Evolutionary conservation across 2,329 filamentous ascomycete genomes (phyloP).

Genomic region (Corniculantispora saksenae): DNA sequence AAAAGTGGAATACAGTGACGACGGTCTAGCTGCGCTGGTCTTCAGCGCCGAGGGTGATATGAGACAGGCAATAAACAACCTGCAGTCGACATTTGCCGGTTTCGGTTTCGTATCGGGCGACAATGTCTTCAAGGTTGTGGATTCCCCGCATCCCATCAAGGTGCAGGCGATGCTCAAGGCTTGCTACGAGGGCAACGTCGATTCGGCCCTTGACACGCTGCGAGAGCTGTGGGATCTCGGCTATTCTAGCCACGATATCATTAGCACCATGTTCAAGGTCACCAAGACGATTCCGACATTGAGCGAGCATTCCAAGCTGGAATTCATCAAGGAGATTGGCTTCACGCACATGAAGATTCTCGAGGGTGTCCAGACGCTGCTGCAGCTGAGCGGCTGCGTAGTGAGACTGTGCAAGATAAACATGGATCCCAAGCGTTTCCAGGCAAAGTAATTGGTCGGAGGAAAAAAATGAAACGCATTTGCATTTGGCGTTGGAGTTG

Average conservation of each 20-base stretch:
- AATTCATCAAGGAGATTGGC: conserved; percentile 98
- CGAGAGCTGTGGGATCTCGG: conserved; percentile 92
- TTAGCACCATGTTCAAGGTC: conserved; percentile 98
- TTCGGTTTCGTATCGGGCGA: conserved; percentile 97
- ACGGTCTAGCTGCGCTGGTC: conserved; percentile 91
- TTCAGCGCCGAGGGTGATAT: conserved; percentile 98
- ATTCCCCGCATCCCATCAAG: conserved; percentile 95
- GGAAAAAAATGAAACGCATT: conserved; percentile 23
- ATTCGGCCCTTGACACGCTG: conserved; percentile 80
- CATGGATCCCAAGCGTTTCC: conserved; percentile 88
- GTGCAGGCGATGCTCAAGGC: conserved; percentile 98
- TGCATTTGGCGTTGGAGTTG: conserved; percentile 36
- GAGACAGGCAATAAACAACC: conserved; percentile 97
- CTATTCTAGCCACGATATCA: conserved; percentile 98
- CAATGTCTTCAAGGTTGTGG: conserved; percentile 97
- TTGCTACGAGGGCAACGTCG: conserved; percentile 89
- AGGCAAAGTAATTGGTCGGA: conserved; percentile 36
- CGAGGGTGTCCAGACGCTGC: conserved; percentile 92
- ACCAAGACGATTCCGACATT: conserved; percentile 93
- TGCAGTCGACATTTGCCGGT: conserved; percentile 89
- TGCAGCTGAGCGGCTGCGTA: conserved; percentile 91
- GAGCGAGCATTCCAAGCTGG: conserved; percentile 91
- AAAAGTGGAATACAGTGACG: conserved; percentile 85
- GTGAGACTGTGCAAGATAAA: conserved; percentile 91
- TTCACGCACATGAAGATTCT: conserved; percentile 99